Evolutionary conservation across 2,329 filamentous ascomycete genomes (phyloP), one percentile per base, ranked within the genome.

Genomic region (Amylocarpus encephaloides): DNA sequence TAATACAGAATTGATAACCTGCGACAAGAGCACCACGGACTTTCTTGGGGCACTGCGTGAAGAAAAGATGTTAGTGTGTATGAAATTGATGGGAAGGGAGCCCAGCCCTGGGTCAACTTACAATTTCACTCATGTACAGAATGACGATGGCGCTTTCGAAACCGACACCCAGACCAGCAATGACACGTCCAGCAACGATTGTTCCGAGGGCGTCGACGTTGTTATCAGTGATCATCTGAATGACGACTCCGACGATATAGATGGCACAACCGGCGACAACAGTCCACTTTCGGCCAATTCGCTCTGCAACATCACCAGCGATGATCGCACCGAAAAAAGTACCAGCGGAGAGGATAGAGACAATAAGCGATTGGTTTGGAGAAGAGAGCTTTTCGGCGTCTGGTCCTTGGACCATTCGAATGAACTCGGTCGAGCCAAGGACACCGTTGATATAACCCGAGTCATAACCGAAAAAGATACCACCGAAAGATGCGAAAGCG

Each of bases 1-100:
- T 91, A 67, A 91, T 84, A 68, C 82, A 88, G 75, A 90, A 90
- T 66, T 91, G 86, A 73, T 91, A 91, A 5, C 85, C 85, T 1
- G 85, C 80, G n/a, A 92, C 87, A 44, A 91, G 77, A 49, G 86
- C 83, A 64, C 86, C 86, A 63, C 87, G 81, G 57, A 93, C 83
- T 68, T 86, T 88, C 68, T 77, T 79, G 51, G 85, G 84, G 56
- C 22, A 26, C 22, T 26, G n/a, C n/a, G n/a, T n/a, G n/a, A n/a
- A n/a, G n/a, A n/a, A n/a, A n/a, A n/a, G n/a, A n/a, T n/a, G n/a
- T n/a, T n/a, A n/a, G n/a, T n/a, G n/a, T n/a, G n/a, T n/a, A n/a
- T n/a, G n/a, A n/a, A n/a, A n/a, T n/a, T n/a, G n/a, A n/a, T 26
- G 4, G 22, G 22, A 26, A 26, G 4, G 22, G 7, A 4, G 4